phyloP scores from a whole-genome alignment of 345 rosid genomes.

The Populus euphratica region DNA sequence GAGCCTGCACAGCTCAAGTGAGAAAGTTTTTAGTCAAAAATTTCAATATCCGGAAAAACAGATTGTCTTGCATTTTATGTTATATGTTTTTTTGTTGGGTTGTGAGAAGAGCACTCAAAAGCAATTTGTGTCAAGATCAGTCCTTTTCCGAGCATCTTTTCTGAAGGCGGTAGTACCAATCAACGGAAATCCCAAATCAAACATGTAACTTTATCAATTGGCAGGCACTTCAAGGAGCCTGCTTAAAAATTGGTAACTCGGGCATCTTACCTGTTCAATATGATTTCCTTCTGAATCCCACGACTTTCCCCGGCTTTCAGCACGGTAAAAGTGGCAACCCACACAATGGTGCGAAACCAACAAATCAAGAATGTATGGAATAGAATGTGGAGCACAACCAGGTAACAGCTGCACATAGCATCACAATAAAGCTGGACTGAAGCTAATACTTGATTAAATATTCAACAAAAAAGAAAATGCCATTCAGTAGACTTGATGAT shows the following conservation, averaged over 20 bases:
- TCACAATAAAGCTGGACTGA: neutral
- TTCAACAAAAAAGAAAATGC: neutral
- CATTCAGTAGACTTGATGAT: neutral
- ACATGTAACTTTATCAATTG: neutral
- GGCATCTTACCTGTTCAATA: conserved; percentile 49
- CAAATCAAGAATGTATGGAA: conserved; percentile 69
- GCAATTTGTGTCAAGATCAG: neutral
- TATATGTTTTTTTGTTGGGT: neutral
- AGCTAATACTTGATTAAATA: neutral
- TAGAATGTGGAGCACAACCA: conserved; percentile 86
- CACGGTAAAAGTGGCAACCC: conserved; percentile 88
- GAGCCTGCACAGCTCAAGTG: conserved; percentile 44
- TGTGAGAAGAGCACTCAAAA: neutral
- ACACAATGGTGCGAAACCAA: conserved; percentile 62
- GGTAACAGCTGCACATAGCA: conserved; percentile 71
- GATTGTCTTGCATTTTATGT: neutral
- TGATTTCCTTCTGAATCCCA: conserved; percentile 89
- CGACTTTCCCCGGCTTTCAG: conserved; percentile 62
- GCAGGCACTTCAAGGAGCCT: neutral
- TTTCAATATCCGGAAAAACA: neutral
- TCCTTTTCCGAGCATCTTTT: neutral
- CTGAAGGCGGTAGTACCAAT: neutral
- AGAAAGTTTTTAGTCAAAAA: conserved; percentile 1
- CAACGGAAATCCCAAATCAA: neutral
- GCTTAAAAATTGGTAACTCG: neutral